phyloP scores from a whole-genome alignment of 2,329 filamentous ascomycete species.

The Colletotrichum sidae region DNA sequence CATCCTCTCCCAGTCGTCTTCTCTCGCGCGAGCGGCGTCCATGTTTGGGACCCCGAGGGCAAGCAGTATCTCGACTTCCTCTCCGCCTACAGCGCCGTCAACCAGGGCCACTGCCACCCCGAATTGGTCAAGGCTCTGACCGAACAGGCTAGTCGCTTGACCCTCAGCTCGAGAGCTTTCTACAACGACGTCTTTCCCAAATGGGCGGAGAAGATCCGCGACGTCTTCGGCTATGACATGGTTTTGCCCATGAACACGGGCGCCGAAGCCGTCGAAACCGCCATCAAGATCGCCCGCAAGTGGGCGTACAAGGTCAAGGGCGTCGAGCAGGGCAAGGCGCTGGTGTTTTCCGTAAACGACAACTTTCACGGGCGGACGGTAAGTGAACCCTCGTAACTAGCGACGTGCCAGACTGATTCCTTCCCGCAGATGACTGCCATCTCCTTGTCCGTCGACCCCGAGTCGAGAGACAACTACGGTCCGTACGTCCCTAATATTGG shows the following conservation, averaged over 20 bases:
- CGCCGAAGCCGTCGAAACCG: constrained; percentile 95
- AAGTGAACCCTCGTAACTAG: constrained; percentile 50
- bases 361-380: constrained; percentile 98
- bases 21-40: constrained; percentile 82
- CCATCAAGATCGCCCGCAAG: constrained; percentile 94
- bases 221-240: constrained; percentile 96
- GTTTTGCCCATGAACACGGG: constrained; percentile 98
- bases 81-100: constrained; percentile 97
- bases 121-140: constrained; percentile 91
- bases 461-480: constrained; percentile 96
- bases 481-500: constrained; percentile 93
- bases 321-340: constrained; percentile 84
- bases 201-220: constrained; percentile 92
- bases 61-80: constrained; percentile 97
- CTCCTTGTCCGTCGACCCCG: constrained; percentile 93
- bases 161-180: constrained; percentile 93
- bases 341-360: constrained; percentile 86
- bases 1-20: constrained; percentile 97
- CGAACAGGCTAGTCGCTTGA: constrained; percentile 90
- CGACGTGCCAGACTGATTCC: not conserved
- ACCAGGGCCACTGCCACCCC: constrained; percentile 98
- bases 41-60: constrained; percentile 97
- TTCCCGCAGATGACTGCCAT: constrained; percentile 80
- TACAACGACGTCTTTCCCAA: constrained; percentile 98
- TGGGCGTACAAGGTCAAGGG: constrained; percentile 98